A percentile compares a stretch with the other conserved stretches of the same genome.
These are phyloP conservation scores for Aspergillus awamori DNA, from an alignment of 2,329 filamentous ascomycete genomes.

Conservation along the genomic window DNA sequence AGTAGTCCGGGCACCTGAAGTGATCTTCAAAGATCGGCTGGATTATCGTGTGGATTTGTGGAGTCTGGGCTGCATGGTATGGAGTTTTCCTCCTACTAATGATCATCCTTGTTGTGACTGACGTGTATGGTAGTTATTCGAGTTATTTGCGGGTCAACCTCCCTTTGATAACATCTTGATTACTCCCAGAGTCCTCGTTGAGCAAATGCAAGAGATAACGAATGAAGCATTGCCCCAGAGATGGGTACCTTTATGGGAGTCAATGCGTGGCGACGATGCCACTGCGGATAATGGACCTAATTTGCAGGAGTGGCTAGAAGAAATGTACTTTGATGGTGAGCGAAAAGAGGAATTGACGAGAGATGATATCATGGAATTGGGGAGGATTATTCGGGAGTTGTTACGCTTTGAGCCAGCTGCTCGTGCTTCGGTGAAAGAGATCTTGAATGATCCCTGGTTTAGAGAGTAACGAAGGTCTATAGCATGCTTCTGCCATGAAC, in stretches of 20 bases:
- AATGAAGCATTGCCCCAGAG: conserved; percentile 39
- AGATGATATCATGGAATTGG: conserved; percentile 30
- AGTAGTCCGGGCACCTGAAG: conserved; percentile 40
- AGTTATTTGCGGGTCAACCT: conserved; percentile 43
- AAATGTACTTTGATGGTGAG: conserved; percentile 41
- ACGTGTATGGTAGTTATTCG: conserved; percentile 37
- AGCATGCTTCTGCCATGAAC: too few relatives aligned
- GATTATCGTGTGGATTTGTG: conserved; percentile 44
- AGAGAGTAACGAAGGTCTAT: background rate
- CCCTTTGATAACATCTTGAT: conserved; percentile 42
- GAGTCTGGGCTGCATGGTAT: conserved; percentile 43
- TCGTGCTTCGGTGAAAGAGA: conserved; percentile 29
- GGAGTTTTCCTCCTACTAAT: conserved; percentile 4
- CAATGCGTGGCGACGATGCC: conserved; percentile 24
- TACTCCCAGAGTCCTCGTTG: conserved; percentile 36
- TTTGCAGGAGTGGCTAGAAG: conserved; percentile 43
- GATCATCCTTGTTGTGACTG: conserved; percentile 12
- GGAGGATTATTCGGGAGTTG: conserved; percentile 27
- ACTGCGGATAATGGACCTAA: conserved; percentile 21
- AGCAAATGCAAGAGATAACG: conserved; percentile 41
- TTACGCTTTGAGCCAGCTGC: conserved; percentile 31
- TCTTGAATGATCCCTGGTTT: conserved; percentile 32
- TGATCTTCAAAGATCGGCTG: conserved; percentile 40
- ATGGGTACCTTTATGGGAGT: conserved; percentile 36
- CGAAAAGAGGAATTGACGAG: conserved; percentile 25